phyloP scores from a whole-genome alignment of 2,329 filamentous ascomycete genomes.

The Spiromastix sp. region DNA sequence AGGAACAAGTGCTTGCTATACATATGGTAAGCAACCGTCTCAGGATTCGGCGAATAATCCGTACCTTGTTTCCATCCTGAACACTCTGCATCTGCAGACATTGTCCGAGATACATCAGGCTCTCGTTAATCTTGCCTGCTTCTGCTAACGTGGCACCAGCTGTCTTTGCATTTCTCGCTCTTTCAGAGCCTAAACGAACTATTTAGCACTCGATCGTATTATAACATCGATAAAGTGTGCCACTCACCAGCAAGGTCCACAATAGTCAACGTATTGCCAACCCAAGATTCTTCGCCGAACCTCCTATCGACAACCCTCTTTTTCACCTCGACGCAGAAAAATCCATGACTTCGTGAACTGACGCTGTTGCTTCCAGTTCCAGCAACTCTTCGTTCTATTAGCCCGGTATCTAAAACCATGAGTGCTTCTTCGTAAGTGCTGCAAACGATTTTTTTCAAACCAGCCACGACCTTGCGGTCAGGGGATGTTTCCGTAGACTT shows the following conservation, averaged over 20 bases:
- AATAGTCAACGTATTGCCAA: slow-evolving; percentile 69
- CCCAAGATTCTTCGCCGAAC: slow-evolving; percentile 53
- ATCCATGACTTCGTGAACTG: slow-evolving; percentile 86
- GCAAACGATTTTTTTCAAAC: slow-evolving; percentile 82
- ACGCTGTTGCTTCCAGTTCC: slow-evolving; percentile 90
- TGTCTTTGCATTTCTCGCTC: slow-evolving; percentile 87
- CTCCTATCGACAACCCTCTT: slow-evolving; percentile 50
- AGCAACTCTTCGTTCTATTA: slow-evolving; percentile 76
- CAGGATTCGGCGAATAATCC: no score
- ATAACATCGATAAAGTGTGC: slow-evolving; percentile 13
- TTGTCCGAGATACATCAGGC: slow-evolving; percentile 94
- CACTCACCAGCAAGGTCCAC: slow-evolving; percentile 69
- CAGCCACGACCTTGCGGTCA: slow-evolving; percentile 89
- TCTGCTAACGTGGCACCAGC: slow-evolving; percentile 85
- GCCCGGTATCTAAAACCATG: slow-evolving; percentile 78
- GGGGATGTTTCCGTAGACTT: slow-evolving; percentile 81
- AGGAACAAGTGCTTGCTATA: slow-evolving; percentile 60
- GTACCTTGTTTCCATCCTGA: slow-evolving; percentile 61
- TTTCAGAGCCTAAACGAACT: slow-evolving; percentile 55
- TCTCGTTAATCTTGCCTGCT: slow-evolving; percentile 97
- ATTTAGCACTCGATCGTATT: neutral
- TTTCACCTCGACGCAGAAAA: slow-evolving; percentile 92
- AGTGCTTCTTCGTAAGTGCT: slow-evolving; percentile 71
- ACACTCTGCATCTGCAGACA: slow-evolving; percentile 90
- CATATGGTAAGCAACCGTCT: slow-evolving; percentile 6